Evolutionary conservation across 129 eudicot species (phyloP).

Genomic region (Escallonia herrerae): DNA sequence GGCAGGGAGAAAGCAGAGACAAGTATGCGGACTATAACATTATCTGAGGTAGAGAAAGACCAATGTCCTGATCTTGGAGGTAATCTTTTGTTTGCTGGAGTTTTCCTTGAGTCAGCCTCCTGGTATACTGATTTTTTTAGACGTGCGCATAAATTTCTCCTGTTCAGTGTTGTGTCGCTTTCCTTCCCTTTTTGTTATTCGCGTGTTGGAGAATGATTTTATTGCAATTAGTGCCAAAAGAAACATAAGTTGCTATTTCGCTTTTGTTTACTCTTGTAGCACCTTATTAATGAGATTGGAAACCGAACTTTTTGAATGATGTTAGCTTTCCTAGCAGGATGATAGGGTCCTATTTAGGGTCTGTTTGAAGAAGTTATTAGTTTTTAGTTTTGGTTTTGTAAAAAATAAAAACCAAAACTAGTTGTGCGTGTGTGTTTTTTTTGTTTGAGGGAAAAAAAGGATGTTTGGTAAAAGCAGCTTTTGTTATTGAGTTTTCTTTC

Average conservation of each 20-base stretch:
- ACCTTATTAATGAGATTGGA: background rate
- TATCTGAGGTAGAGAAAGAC: constrained; percentile 21
- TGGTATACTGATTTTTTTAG: background rate
- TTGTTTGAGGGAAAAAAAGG: no score
- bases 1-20: constrained; percentile 26
- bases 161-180: no score
- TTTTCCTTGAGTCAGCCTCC: background rate
- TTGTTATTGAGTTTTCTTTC: no score
- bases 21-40: constrained; percentile 13
- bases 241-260: background rate
- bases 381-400: no score
- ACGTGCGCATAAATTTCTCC: background rate
- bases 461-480: no score
- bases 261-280: background rate
- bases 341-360: no score
- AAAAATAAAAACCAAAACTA: no score
- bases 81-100: constrained; percentile 15
- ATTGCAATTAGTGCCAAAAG: no score
- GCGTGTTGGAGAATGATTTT: no score
- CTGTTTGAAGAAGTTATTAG: no score
- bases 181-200: background rate
- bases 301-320: background rate
- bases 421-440: no score
- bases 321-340: no score
- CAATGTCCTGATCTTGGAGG: constrained; percentile 28